Percentiles rank a stretch among this genome's conserved stretches.
These are phyloP conservation scores for Cladosporium sp. DNA, from an alignment of 2,329 filamentous ascomycete species.

Conservation along the genomic window DNA sequence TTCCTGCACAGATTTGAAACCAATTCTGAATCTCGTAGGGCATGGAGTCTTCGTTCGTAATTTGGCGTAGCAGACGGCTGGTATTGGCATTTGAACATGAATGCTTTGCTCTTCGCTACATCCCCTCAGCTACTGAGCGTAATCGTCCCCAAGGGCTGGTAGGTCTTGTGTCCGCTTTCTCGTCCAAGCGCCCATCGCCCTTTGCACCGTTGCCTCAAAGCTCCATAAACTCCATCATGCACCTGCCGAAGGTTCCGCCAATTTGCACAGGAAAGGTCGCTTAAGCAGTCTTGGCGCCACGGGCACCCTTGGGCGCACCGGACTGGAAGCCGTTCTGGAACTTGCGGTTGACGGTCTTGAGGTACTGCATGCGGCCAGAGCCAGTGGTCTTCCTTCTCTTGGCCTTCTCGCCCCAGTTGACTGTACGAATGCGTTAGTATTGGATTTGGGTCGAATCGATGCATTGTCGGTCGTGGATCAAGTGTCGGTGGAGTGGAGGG, in stretches of 20 bases:
- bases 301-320: conserved; percentile 79
- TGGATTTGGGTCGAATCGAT: background rate
- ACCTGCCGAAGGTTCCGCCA: conserved; percentile 6
- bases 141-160: conserved; percentile 11
- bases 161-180: conserved; percentile 8
- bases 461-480: background rate
- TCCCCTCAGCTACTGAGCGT: conserved; percentile 14
- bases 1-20: background rate
- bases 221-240: conserved; percentile 13
- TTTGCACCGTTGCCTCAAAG: conserved; percentile 8
- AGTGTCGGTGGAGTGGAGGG: conserved; percentile 11
- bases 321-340: conserved; percentile 98
- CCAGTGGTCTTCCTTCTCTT: conserved; percentile 99
- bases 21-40: background rate
- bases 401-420: conserved; percentile 99
- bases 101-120: conserved; percentile 14
- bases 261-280: conserved; percentile 7
- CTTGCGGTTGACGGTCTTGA: conserved; percentile 86
- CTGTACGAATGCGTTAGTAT: conserved; percentile 46
- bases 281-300: conserved; percentile 44
- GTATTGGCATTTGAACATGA: conserved; percentile 14
- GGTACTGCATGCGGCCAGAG: conserved; percentile 90
- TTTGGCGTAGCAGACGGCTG: conserved; percentile 10
- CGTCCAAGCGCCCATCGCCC: conserved; percentile 10
- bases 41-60: conserved; percentile 1